Base-by-base conservation (phyloP, 139 green algal species). In the Astrephomene gubernaculifera region DNA sequence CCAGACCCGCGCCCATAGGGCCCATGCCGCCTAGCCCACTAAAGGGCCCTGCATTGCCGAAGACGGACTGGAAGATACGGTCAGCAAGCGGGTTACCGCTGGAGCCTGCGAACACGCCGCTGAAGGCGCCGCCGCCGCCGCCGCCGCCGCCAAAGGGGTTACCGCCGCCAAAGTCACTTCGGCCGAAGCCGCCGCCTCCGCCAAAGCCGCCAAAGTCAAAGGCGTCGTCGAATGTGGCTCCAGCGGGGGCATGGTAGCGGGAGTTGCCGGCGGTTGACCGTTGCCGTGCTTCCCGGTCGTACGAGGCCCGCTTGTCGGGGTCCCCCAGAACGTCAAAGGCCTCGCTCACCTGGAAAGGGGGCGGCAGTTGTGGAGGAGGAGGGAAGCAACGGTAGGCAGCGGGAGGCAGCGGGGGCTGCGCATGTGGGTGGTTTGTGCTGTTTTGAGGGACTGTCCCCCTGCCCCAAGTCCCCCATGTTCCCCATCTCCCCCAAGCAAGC, bases 21-120 rank as follows among this genome's bases (percentile, higher is more conserved):
- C 71, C 39, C n/a, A 60, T 43, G 54, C 9, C 54, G 2, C 74
- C 57, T 25, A 82, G 71, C 21, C 45, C 71, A 25, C 57, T n/a
- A 24, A 12, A 12, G 21, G n/a, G n/a, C n/a, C 52, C 52, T 35
- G 36, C 7, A 24, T 53, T 35, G 24, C 73, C 53, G 22, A 81
- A 81, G 45, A 80, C 45, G 27, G 72, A 63, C 10, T 44, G 22
- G 33, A 84, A 74, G 1, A 84, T 9, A 2, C 31, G 31, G 41
- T 84, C 78, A 1, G 78, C 78, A 27, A 74, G 44, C 1, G 78
- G 78, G 78, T 63, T 84, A 22, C 78, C 78, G 2, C 43, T 74
- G 78, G 27, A 39, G 24, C 57, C 54, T 0, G 1, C 7, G 2
- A 80, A 80, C 14, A 45, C 25, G 3, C 54, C 74, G 52, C 36